Evolutionary conservation across 1,139 yeast genomes (phyloP).

Genomic region (Kodamaea derodonti): DNA sequence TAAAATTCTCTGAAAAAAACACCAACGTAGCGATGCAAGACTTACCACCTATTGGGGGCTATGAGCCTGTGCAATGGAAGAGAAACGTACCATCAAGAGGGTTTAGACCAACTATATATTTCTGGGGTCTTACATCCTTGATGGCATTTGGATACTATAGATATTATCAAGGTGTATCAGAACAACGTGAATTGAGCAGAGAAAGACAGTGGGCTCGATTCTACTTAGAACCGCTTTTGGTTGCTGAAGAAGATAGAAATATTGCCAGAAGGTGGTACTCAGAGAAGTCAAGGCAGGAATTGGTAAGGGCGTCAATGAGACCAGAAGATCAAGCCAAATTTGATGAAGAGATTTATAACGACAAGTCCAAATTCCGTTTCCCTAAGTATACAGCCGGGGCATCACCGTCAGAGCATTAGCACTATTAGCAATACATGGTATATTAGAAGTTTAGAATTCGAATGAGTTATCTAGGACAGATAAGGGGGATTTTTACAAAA

Average conservation of each 20-base stretch:
- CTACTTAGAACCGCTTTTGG: slow-evolving; percentile 66
- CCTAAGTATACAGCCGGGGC: slow-evolving; percentile 44
- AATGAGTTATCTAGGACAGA: background rate
- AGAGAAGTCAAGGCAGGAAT: slow-evolving; percentile 64
- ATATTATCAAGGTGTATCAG: slow-evolving; percentile 65
- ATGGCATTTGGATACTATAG: slow-evolving; percentile 73
- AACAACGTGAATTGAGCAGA: slow-evolving; percentile 70
- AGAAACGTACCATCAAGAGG: slow-evolving; percentile 84
- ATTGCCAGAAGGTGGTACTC: slow-evolving; percentile 68
- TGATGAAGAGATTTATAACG: slow-evolving; percentile 43
- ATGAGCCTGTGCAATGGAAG: slow-evolving; percentile 86
- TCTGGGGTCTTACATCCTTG: slow-evolving; percentile 59
- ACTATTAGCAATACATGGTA: slow-evolving; percentile 5
- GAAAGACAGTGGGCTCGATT: slow-evolving; percentile 80
- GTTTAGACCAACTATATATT: slow-evolving; percentile 70
- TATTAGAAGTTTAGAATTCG: background rate
- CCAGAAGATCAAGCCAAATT: slow-evolving; percentile 38
- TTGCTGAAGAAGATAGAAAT: slow-evolving; percentile 83
- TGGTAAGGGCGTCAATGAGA: slow-evolving; percentile 42
- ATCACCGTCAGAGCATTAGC: slow-evolving; percentile 33
- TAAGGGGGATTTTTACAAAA: background rate
- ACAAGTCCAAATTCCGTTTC: slow-evolving; percentile 44
- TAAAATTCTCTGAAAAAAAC: slow-evolving; percentile 7
- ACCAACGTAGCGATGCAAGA: slow-evolving; percentile 53
- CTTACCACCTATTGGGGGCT: slow-evolving; percentile 85